These are phyloP conservation scores for Teunomyces lycoperdinae DNA, from an alignment of 805 yeast species.

Conservation along the genomic window DNA sequence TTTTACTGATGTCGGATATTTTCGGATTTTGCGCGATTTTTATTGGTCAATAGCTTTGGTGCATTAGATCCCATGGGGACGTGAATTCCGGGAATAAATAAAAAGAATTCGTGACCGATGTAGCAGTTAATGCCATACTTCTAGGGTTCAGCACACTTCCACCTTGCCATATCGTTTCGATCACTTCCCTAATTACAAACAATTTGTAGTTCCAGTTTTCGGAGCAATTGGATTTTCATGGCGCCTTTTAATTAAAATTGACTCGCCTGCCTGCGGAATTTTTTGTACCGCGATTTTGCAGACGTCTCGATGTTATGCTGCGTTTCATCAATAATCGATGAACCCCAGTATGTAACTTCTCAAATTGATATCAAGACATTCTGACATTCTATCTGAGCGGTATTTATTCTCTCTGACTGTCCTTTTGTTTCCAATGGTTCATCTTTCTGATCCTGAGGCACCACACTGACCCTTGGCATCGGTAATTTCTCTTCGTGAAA, in stretches of 20 bases:
- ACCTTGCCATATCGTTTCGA: too few relatives aligned
- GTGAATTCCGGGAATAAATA: not conserved
- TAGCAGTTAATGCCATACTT: too few relatives aligned
- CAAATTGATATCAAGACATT: not conserved
- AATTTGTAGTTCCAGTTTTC: not conserved
- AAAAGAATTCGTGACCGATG: not conserved
- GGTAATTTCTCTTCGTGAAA: not conserved
- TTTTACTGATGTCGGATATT: constrained; percentile 3
- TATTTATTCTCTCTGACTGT: not conserved
- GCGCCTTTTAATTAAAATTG: not conserved
- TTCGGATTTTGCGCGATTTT: constrained; percentile 4
- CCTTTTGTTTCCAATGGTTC: not conserved
- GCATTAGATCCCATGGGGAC: constrained; percentile 2
- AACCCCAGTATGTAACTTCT: not conserved
- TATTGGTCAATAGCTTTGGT: not conserved
- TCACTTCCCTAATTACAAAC: not conserved
- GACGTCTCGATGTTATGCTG: not conserved
- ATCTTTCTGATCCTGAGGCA: too few relatives aligned
- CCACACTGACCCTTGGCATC: too few relatives aligned
- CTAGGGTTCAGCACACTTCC: too few relatives aligned
- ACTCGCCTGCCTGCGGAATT: constrained; percentile 1
- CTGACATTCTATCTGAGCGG: too few relatives aligned
- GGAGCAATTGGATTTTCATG: not conserved
- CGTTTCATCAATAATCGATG: not conserved
- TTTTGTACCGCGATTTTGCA: constrained; percentile 1